Base-by-base conservation (phyloP, 73 alveolate species). In the Paramecium primaurelia region DNA sequence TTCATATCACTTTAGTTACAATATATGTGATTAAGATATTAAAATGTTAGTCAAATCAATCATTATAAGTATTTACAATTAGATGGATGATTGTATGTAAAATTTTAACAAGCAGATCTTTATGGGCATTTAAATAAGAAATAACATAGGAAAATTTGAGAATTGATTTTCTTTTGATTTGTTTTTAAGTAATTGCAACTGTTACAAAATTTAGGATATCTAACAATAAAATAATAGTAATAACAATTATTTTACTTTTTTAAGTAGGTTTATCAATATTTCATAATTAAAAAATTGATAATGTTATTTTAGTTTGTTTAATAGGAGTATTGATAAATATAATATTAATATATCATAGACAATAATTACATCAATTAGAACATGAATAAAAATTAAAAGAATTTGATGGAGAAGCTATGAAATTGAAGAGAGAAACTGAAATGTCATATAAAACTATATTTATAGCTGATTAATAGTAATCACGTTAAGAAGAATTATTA, bases 401-500 rank as follows among this genome's bases (percentile, higher is more conserved):
- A 16, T 75, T 75, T 42, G 88, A 75, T 75, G 18, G 60, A 22
- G 88, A 38, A 38, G 88, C 88, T 37, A 75, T 22, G 36, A 34
- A 38, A 75, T 75, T 75, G 22, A 75, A 75, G 37, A 6, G 6
- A 9, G 88, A 75, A 14, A 42, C 88, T 16, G 88, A 75, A 38
- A 36, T 30, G 88, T 30, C 88, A 22, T 34, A 36, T 10, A 42
- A 75, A 75, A n/a, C 18, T 25, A 18, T 22, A 37, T 38, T 38
- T 75, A n/a, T 20, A 36, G 38, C 88, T 38, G 60, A 75, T 75
- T 42, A 75, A 38, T 11, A n/a, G 8, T 38, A 36, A 38, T 75
- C 88, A 3, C 58, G 88, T 7, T 36, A 36, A n/a, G 88, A 75
- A 44, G 88, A 75, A 75, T n/a, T 75, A 18, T 38, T 75, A 11